phyloP scores from a whole-genome alignment of 2,329 filamentous ascomycete species.

The Aspergillus sp. region DNA sequence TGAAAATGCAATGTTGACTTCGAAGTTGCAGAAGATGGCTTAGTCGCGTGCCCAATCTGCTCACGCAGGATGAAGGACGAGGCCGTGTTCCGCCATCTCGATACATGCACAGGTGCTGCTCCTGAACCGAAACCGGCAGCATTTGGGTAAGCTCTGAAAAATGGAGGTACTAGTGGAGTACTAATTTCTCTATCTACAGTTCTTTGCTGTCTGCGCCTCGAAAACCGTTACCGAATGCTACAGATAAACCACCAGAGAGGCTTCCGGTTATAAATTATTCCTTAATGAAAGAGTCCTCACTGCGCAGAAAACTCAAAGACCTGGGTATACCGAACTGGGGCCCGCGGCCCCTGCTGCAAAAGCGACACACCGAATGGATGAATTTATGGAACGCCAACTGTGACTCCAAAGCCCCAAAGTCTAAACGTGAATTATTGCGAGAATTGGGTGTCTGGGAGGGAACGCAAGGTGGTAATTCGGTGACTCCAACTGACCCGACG shows the following conservation, averaged over 20 bases:
- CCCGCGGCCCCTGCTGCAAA: constrained; percentile 67
- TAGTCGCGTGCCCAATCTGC: constrained; percentile 84
- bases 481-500: constrained; percentile 18
- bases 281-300: constrained; percentile 73
- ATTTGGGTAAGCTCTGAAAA: constrained; percentile 27
- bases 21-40: constrained; percentile 62
- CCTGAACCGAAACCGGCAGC: constrained; percentile 17
- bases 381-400: constrained; percentile 98
- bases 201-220: constrained; percentile 16
- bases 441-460: constrained; percentile 87
- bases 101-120: constrained; percentile 55
- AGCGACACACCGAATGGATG: constrained; percentile 86
- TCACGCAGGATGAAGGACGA: constrained; percentile 73
- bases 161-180: neutral
- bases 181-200: constrained; percentile 25
- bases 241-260: constrained; percentile 55
- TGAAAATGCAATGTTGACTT: neutral
- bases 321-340: constrained; percentile 75
- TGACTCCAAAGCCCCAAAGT: constrained; percentile 73
- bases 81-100: constrained; percentile 77
- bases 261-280: constrained; percentile 83
- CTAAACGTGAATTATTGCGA: constrained; percentile 68
- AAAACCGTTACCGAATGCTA: constrained; percentile 15
- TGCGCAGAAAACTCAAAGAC: constrained; percentile 79
- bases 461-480: constrained; percentile 67